Base-by-base conservation (phyloP, 805 yeast species). In the Tetrapisispora nanseiensis region DNA sequence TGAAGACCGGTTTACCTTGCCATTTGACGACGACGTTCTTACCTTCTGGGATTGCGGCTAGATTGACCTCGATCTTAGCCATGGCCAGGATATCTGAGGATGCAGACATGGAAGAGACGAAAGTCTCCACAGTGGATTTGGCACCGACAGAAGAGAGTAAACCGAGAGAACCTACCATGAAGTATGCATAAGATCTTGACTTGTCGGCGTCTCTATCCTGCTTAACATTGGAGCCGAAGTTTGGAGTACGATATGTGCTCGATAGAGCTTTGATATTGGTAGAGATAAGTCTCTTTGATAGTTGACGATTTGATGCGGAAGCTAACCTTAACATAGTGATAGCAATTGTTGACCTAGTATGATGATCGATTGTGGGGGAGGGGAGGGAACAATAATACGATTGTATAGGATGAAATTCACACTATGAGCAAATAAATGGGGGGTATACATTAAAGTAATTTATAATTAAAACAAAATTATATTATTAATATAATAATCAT, bases 1-100 rank as follows among this genome's bases (percentile, higher is more conserved):
- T 87, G 72, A 92, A 92, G 53, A 92, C 96, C 52, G 99, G 99
- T 76, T 92, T 92, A 72, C 99, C 99, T 72, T 94, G 96, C 99
- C 99, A 92, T 72, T 92, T 92, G 56, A 92, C 95, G 62, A 92
- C 86, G 51, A 92, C 94, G 70, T 92, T 92, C 76, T 90, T 90
- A 70, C 97, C 97, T 66, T 82, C 86, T 59, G 99, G 99, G 52
- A 92, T 86, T 50, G 86, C 83, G 44, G 82, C 78, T 59, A 92
- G 80, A 66, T 85, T 89, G 55, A 92, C 96, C 75, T 92, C 98
- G 59, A 90, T 96, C 74, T 92, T 92, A 57, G 99, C 98, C 95
- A 92, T 82, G 48, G 98, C 98, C 71, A 92, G 78, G 46, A 92
- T 95, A 74, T 92, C 99, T 51, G 97, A 95, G 48, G 98, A 89